Evolutionary conservation across 495 filamentous ascomycete genomes (phyloP).

Genomic region (Clavariopsis aquatica): DNA sequence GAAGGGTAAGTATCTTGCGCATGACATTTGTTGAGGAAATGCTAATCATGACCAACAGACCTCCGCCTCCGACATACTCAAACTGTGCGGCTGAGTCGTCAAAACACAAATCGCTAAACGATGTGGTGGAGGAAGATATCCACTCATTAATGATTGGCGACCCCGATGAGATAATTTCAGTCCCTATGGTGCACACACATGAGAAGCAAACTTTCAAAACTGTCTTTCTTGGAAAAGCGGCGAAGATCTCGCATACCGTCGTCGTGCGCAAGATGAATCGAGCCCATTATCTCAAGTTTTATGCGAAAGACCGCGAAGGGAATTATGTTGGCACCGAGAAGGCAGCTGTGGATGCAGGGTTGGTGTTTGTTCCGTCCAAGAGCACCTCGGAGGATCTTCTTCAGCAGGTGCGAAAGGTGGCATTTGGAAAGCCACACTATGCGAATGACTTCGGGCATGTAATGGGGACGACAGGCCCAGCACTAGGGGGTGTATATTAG

Average conservation of each 20-base stretch:
- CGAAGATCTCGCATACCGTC: slow-evolving; percentile 13
- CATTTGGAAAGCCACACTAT: slow-evolving; percentile 31
- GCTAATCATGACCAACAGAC: neutral
- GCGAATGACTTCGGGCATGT: slow-evolving; percentile 8
- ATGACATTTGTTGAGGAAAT: neutral
- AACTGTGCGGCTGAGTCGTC: neutral
- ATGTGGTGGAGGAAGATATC: slow-evolving; percentile 15
- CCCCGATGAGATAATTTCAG: slow-evolving; percentile 26
- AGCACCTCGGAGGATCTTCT: slow-evolving; percentile 32
- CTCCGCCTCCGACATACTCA: neutral
- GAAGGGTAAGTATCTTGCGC: slow-evolving; percentile 5
- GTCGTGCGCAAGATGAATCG: slow-evolving; percentile 35
- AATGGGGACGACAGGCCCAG: neutral
- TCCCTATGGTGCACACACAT: slow-evolving; percentile 28
- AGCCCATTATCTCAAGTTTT: slow-evolving; percentile 27
- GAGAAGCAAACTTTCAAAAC: slow-evolving; percentile 26
- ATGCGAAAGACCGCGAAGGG: slow-evolving; percentile 32
- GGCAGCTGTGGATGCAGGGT: slow-evolving; percentile 21
- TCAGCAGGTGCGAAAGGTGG: slow-evolving; percentile 29
- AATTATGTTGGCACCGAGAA: slow-evolving; percentile 35
- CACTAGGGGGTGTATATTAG: neutral
- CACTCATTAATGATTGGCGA: slow-evolving; percentile 26
- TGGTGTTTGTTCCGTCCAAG: slow-evolving; percentile 35
- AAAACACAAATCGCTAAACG: neutral
- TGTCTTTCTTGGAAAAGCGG: neutral